Conservation (phyloP, 495 filamentous ascomycete species). For the Tuber borchii region DNA sequence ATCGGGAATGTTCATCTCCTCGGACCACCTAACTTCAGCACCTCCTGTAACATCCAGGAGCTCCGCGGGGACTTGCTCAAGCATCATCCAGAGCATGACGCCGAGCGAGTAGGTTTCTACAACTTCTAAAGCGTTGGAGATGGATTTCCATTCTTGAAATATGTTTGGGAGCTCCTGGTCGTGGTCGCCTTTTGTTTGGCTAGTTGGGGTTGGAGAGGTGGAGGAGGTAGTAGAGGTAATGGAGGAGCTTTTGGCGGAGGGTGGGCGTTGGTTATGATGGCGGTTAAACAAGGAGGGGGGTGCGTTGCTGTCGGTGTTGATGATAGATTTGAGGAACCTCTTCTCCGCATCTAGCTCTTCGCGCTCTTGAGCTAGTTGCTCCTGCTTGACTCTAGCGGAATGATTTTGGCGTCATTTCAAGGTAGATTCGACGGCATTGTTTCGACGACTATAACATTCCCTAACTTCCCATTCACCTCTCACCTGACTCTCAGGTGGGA, state of each 20-base stretch:
- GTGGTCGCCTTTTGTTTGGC: neutral
- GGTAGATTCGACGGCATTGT: neutral
- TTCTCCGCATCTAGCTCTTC: neutral
- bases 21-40: constrained; percentile 14
- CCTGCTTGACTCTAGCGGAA: constrained; percentile 20
- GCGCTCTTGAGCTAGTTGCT: constrained; percentile 2
- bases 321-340: neutral
- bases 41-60: neutral
- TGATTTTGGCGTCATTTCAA: constrained; percentile 19
- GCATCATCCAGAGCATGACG: constrained; percentile 32
- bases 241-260: neutral
- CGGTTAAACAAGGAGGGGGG: neutral
- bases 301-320: neutral
- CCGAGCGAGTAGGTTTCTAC: too few species aligned
- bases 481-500: too few species aligned
- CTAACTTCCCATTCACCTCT: too few species aligned
- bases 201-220: neutral
- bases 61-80: constrained; percentile 22
- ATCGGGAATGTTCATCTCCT: constrained; percentile 7
- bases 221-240: too few species aligned
- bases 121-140: constrained; percentile 17
- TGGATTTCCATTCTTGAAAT: constrained; percentile 28
- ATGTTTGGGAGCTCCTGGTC: neutral
- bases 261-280: neutral
- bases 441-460: neutral